These are phyloP conservation scores for Fusarium sp. DNA, from an alignment of 2,329 filamentous ascomycete genomes.

Conservation along the genomic window DNA sequence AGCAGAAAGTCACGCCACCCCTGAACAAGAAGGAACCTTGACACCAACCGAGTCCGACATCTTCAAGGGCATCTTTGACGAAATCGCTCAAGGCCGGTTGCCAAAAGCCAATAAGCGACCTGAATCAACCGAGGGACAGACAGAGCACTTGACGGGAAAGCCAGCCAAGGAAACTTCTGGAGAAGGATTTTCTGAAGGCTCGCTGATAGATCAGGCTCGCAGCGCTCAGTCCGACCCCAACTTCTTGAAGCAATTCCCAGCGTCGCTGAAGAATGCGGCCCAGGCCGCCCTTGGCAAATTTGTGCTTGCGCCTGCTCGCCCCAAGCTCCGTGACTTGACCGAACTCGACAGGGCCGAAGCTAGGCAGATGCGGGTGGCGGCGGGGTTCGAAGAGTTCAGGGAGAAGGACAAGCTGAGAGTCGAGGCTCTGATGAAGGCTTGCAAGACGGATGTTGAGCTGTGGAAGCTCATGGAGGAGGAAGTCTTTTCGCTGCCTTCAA, in stretches of 20 bases:
- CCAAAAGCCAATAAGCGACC: constrained; percentile 43
- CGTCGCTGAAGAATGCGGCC: constrained; percentile 54
- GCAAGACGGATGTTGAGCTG: constrained; percentile 70
- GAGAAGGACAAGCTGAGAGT: constrained; percentile 64
- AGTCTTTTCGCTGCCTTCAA: constrained; percentile 71
- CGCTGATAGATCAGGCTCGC: constrained; percentile 49
- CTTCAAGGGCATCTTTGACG: constrained; percentile 68
- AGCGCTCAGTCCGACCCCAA: constrained; percentile 49
- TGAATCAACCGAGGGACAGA: background rate
- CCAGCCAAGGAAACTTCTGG: background rate
- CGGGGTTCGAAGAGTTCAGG: constrained; percentile 52
- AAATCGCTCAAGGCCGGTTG: constrained; percentile 53
- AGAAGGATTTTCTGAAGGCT: constrained; percentile 35
- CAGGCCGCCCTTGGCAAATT: constrained; percentile 54
- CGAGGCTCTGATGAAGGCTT: constrained; percentile 63
- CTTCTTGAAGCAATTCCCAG: constrained; percentile 53
- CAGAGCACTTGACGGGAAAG: background rate
- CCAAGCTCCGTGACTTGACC: constrained; percentile 41
- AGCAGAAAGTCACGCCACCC: constrained; percentile 28
- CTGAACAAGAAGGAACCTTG: constrained; percentile 60
- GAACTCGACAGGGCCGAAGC: constrained; percentile 48
- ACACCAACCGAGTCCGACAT: constrained; percentile 68
- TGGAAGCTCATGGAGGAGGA: constrained; percentile 76
- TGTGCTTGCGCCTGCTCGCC: constrained; percentile 46
- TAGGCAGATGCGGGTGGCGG: constrained; percentile 48